Percentiles rank a stretch among this genome's conserved stretches.
These are phyloP conservation scores for Plenodomus biglobosus DNA, from an alignment of 2,329 filamentous ascomycete species.

Conservation along the genomic window DNA sequence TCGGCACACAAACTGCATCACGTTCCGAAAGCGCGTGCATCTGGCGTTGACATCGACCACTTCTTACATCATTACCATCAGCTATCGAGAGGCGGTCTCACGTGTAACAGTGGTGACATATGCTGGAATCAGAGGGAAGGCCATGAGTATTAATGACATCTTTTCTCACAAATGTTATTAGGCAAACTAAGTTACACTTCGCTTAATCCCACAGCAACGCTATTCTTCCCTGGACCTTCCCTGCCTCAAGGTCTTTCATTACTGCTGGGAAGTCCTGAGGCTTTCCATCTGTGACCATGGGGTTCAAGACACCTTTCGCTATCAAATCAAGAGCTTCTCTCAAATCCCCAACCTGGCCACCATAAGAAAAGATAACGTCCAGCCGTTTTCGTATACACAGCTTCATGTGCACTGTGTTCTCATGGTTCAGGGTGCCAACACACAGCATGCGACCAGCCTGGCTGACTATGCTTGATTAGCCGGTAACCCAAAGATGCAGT, in stretches of 20 bases:
- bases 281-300: conserved; percentile 21
- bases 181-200: too few species aligned
- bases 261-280: conserved; percentile 18
- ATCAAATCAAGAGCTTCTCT: conserved; percentile 19
- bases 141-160: too few species aligned
- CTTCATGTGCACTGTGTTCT: conserved; percentile 30
- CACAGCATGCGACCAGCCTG: conserved; percentile 24
- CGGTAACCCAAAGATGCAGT: not conserved
- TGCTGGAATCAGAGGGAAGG: too few species aligned
- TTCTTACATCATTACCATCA: too few species aligned
- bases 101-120: too few species aligned
- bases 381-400: conserved; percentile 22
- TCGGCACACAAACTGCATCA: not conserved
- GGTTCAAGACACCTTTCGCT: conserved; percentile 17
- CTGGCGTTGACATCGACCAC: too few species aligned
- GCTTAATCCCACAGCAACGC: conserved; percentile 6
- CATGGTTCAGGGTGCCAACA: conserved; percentile 25
- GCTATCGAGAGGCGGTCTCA: too few species aligned
- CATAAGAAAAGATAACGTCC: conserved; percentile 24
- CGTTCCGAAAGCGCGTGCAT: too few species aligned
- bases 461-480: conserved; percentile 8
- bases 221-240: conserved; percentile 18
- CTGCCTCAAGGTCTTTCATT: conserved; percentile 19
- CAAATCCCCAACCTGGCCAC: conserved; percentile 20
- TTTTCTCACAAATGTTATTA: too few species aligned